Evolutionary conservation across 306 rosid species (phyloP), one percentile per base, ranked within the genome.

Genomic region (Corylus americana): DNA sequence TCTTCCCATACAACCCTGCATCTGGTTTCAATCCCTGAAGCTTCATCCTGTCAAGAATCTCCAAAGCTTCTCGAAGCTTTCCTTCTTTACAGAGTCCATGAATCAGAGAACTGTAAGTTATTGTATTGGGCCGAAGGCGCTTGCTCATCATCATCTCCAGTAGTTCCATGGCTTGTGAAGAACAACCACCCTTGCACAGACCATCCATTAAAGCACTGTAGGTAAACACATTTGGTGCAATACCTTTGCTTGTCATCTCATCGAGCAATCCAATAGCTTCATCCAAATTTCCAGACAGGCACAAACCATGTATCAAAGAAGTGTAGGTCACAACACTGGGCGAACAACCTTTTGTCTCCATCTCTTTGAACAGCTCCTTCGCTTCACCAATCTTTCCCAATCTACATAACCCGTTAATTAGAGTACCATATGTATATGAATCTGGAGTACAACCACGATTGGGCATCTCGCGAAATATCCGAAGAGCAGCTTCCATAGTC

Each of bases 1-100:
- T 80, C 85, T 86, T 94, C 83, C 92, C 92, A 70, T 90, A 92
- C 75, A 88, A 62, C 73, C 93, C 98, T 31, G 93, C 97, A 85
- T 88, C 90, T 77, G 98, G 97, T 78, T 84, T 92, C 89, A 92
- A 82, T 3, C 95, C 95, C 75, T 94, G 97, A 68, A 94, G 91
- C 88, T 95, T 91, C 97, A 94, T 92, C 84, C 92, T 87, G 78
- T 94, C 98, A 35, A 94, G 90, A 86, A 94, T 85, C 86, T 94
- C 95, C 73, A 86, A 81, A 55, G 97, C 97, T 84, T 90, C 91
- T 68, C 47, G 80, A 57, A 90, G 85, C 78, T 88, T 94, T 68
- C 93, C 90, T 78, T 94, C 97, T 77, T 83, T 86, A 44, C 95
- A 91, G 78, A 94, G 84, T 82, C 98, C 97, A 84, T 82, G 64